Evolutionary conservation across 805 yeast species (phyloP).

Genomic region (Metschnikowia colocasiae): DNA sequence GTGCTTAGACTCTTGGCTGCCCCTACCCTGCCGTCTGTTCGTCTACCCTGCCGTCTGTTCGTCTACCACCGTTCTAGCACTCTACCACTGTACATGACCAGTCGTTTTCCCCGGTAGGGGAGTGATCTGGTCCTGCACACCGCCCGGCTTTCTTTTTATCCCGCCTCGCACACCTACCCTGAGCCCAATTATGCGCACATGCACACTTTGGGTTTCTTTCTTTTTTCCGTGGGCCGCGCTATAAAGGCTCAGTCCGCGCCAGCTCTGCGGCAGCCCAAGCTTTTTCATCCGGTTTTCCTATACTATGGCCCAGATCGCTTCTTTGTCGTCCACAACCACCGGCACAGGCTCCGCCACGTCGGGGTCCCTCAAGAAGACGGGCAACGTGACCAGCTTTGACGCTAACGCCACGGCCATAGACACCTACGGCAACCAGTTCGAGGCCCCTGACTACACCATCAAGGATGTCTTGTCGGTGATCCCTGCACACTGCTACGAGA

Average conservation of each 20-base stretch:
- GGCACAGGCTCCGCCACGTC: slow-evolving; percentile 8
- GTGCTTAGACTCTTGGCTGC: too few species aligned
- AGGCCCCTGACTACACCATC: slow-evolving; percentile 71
- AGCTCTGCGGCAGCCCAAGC: background rate
- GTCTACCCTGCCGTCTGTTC: too few species aligned
- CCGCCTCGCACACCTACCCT: background rate
- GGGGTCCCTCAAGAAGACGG: slow-evolving; percentile 26
- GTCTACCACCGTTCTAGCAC: too few species aligned
- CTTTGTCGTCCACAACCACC: slow-evolving; percentile 12
- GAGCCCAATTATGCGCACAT: slow-evolving; percentile 3
- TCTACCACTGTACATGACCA: too few species aligned
- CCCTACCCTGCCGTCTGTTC: too few species aligned
- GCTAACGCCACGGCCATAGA: slow-evolving; percentile 46
- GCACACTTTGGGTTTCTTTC: slow-evolving; percentile 3
- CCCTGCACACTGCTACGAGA: slow-evolving; percentile 71
- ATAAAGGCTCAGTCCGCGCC: slow-evolving; percentile 3
- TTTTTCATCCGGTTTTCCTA: background rate
- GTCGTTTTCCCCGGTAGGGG: too few species aligned
- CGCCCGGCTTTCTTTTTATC: background rate
- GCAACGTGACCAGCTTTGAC: slow-evolving; percentile 41
- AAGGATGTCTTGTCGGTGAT: slow-evolving; percentile 70
- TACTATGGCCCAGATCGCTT: slow-evolving; percentile 16
- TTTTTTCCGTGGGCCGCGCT: slow-evolving; percentile 3
- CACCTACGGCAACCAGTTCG: slow-evolving; percentile 62
- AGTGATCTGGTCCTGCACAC: too few species aligned